Conservation (phyloP, 2,329 filamentous ascomycete species). For the Phyllosticta citriasiana region DNA sequence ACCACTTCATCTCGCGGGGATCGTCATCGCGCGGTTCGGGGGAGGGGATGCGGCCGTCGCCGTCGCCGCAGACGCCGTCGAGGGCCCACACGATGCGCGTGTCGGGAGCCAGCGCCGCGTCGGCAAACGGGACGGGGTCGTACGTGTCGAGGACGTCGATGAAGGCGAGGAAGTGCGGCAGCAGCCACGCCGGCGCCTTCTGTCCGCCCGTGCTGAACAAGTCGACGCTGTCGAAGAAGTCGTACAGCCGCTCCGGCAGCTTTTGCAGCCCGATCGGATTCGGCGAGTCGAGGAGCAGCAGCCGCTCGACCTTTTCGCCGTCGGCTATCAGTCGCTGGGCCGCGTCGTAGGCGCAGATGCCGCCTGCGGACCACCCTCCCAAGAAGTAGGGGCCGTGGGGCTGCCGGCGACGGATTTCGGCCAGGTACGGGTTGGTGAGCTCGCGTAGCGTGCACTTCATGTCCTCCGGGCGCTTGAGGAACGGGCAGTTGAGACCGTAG, state of each 20-base stretch:
- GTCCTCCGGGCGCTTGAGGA: conserved; percentile 21
- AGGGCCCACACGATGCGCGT: conserved; percentile 39
- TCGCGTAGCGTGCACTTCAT: conserved; percentile 22
- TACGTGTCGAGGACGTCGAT: conserved; percentile 40
- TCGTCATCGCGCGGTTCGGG: conserved; percentile 32
- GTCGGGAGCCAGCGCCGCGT: conserved; percentile 24
- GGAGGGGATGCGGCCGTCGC: conserved; percentile 16
- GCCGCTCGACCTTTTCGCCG: conserved; percentile 17
- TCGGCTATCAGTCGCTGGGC: conserved; percentile 15
- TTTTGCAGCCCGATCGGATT: conserved; percentile 43
- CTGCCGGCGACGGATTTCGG: conserved; percentile 38
- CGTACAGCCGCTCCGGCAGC: conserved; percentile 46
- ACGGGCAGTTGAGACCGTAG: conserved; percentile 41
- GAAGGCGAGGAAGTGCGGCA: conserved; percentile 42
- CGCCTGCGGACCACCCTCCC: conserved; percentile 68
- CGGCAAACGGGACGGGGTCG: conserved; percentile 18
- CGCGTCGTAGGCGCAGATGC: conserved; percentile 51
- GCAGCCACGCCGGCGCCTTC: conserved; percentile 37
- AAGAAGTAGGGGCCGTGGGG: conserved; percentile 51
- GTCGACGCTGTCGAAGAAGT: conserved; percentile 38
- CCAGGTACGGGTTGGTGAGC: conserved; percentile 30
- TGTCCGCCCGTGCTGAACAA: conserved; percentile 31
- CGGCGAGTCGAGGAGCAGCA: conserved; percentile 24
- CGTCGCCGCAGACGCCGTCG: conserved; percentile 34
- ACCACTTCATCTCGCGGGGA: conserved; percentile 39